Conservation (phyloP, 805 yeast genomes). For the Hanseniaspora valbyensis region DNA sequence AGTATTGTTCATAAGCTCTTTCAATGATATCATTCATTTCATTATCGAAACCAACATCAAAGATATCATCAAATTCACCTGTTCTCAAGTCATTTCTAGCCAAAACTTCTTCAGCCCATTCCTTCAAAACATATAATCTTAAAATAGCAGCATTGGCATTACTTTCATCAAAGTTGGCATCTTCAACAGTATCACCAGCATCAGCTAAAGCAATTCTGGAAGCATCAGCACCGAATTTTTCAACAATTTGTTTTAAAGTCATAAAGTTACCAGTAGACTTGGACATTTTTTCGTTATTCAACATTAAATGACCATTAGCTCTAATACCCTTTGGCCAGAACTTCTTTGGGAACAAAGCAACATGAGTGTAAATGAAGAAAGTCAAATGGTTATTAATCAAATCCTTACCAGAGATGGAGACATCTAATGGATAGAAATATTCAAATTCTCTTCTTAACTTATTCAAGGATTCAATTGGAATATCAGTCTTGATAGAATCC, state of each 20-base stretch:
- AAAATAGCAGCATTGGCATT: constrained; percentile 95
- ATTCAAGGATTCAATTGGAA: constrained; percentile 57
- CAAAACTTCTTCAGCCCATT: constrained; percentile 81
- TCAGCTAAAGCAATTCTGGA: constrained; percentile 95
- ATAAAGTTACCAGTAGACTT: constrained; percentile 95
- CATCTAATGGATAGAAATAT: constrained; percentile 91
- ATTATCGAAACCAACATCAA: constrained; percentile 82
- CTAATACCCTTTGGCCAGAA: constrained; percentile 93
- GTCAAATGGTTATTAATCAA: constrained; percentile 95
- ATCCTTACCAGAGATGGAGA: constrained; percentile 89
- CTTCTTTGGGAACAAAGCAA: constrained; percentile 80
- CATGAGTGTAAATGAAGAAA: constrained; percentile 85
- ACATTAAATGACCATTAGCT: constrained; percentile 87
- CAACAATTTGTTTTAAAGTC: constrained; percentile 73
- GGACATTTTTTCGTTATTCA: constrained; percentile 96
- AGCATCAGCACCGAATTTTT: constrained; percentile 95
- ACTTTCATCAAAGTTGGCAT: constrained; percentile 93
- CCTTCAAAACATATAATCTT: constrained; percentile 82
- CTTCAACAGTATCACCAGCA: constrained; percentile 96
- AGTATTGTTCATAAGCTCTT: constrained; percentile 60
- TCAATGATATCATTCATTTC: constrained; percentile 80
- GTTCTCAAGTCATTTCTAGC: constrained; percentile 40
- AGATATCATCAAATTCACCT: constrained; percentile 47
- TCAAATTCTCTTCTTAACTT: constrained; percentile 86
- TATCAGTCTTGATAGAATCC: constrained; percentile 42